Evolutionary conservation across 2,329 filamentous ascomycete genomes (phyloP).

Genomic region (Moelleriella libera): DNA sequence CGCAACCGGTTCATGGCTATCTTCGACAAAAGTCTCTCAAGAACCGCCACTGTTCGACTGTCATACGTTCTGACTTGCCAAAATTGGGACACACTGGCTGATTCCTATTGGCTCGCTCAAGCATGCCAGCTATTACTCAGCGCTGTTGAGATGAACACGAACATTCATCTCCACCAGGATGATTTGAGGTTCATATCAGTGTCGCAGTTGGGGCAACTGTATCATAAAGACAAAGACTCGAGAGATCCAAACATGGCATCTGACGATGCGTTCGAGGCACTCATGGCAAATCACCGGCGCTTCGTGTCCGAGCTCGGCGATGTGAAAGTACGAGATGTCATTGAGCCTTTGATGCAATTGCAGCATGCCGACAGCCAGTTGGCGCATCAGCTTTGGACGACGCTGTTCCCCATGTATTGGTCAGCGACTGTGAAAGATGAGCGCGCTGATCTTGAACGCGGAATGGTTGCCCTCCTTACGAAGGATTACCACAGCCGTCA

Average conservation of each 20-base stretch:
- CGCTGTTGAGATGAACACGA: slow-evolving; percentile 72
- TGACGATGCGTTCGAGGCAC: slow-evolving; percentile 68
- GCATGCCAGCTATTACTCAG: slow-evolving; percentile 87
- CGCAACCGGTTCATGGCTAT: slow-evolving; percentile 93
- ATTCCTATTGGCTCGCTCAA: slow-evolving; percentile 95
- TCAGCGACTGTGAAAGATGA: slow-evolving; percentile 78
- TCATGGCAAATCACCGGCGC: slow-evolving; percentile 66
- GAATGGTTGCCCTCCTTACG: slow-evolving; percentile 77
- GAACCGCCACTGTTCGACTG: slow-evolving; percentile 75
- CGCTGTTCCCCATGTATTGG: slow-evolving; percentile 89
- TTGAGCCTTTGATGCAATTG: slow-evolving; percentile 81
- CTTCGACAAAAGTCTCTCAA: slow-evolving; percentile 89
- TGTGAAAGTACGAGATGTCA: slow-evolving; percentile 73
- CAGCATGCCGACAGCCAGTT: slow-evolving; percentile 78
- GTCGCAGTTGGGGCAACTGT: slow-evolving; percentile 59
- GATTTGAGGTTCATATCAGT: slow-evolving; percentile 71
- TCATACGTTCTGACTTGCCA: slow-evolving; percentile 82
- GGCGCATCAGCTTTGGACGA: slow-evolving; percentile 80
- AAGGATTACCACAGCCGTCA: slow-evolving; percentile 94
- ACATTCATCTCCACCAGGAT: slow-evolving; percentile 63
- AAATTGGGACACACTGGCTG: slow-evolving; percentile 90
- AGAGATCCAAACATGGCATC: slow-evolving; percentile 53
- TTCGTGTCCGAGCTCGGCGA: slow-evolving; percentile 77
- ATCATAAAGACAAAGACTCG: slow-evolving; percentile 62
- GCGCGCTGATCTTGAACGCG: slow-evolving; percentile 76